phyloP scores from a whole-genome alignment of 345 rosid species.

The Lepidium didymum region DNA sequence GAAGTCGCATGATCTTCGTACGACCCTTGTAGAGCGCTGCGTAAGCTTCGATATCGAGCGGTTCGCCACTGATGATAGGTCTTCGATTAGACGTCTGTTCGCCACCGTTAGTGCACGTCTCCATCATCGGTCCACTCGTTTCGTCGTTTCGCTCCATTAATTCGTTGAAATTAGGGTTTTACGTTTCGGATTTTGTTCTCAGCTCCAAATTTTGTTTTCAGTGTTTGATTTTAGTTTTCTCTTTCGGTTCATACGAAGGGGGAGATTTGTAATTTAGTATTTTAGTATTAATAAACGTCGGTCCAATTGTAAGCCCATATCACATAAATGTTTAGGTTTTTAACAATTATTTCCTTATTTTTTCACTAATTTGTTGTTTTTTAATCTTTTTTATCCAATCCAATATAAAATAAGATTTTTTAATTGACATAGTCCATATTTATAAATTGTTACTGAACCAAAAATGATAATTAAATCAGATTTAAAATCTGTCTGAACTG shows the following conservation, averaged over 20 bases:
- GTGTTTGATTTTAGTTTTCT: neutral
- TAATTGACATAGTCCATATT: too few relatives aligned
- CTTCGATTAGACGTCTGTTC: conserved; percentile 41
- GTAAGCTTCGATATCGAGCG: conserved; percentile 87
- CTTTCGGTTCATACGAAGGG: neutral
- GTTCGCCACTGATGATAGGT: conserved; percentile 79
- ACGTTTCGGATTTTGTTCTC: neutral
- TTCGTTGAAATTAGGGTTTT: conserved; percentile 31
- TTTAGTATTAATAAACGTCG: conserved; percentile 3
- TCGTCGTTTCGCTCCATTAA: conserved; percentile 78
- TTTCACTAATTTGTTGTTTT: too few relatives aligned
- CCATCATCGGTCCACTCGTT: conserved; percentile 37
- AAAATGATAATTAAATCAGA: neutral
- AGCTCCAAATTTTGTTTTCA: neutral
- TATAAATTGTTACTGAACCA: neutral
- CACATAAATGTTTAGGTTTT: conserved; percentile 1
- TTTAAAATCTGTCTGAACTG: neutral
- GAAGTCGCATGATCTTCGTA: conserved; percentile 76
- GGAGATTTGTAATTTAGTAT: neutral
- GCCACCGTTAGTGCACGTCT: conserved; percentile 64
- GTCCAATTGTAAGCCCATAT: conserved; percentile 23
- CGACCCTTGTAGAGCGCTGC: conserved; percentile 81
- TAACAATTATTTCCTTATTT: neutral
- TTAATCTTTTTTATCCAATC: too few relatives aligned
- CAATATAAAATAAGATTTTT: too few relatives aligned